phyloP scores from a whole-genome alignment of 768 basidiomycete species.

The Mycena amicta region DNA sequence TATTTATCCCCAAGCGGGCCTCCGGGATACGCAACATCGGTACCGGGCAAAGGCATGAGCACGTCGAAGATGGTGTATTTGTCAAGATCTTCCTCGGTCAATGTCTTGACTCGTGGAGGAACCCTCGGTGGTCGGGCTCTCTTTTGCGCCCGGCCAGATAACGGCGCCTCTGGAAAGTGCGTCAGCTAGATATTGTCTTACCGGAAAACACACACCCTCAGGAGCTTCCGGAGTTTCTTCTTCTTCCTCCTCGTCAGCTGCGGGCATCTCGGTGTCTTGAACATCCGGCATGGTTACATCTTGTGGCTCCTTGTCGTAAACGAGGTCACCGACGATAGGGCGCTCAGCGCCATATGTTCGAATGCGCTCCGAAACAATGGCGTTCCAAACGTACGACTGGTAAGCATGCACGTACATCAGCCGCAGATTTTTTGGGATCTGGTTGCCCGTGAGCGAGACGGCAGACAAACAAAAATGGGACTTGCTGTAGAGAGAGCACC shows the following conservation, averaged over 20 bases:
- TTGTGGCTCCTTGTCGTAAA: constrained; percentile 57
- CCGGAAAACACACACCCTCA: constrained; percentile 16
- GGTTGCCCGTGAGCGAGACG: background rate
- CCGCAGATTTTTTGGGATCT: constrained; percentile 95
- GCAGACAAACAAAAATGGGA: constrained; percentile 14
- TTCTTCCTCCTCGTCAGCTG: constrained; percentile 34
- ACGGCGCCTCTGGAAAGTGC: constrained; percentile 23
- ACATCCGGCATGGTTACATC: constrained; percentile 33
- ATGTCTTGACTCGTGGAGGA: constrained; percentile 70
- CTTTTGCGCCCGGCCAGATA: constrained; percentile 31
- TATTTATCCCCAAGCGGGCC: constrained; percentile 87
- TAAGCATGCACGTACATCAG: constrained; percentile 99
- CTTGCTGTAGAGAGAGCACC: constrained; percentile 83
- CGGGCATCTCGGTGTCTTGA: constrained; percentile 37
- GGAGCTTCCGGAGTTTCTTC: constrained; percentile 29
- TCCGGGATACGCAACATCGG: constrained; percentile 90
- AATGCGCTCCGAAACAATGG: constrained; percentile 93
- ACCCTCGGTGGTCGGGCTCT: constrained; percentile 59
- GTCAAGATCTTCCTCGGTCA: constrained; percentile 76
- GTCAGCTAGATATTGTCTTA: background rate
- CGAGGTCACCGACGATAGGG: constrained; percentile 88
- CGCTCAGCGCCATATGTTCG: constrained; percentile 70
- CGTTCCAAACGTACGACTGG: constrained; percentile 98
- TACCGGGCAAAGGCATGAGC: constrained; percentile 96
- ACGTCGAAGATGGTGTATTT: constrained; percentile 92